Evolutionary conservation across 108 stramenopile species (phyloP).

Genomic region (Cylindrotheca closterium): DNA sequence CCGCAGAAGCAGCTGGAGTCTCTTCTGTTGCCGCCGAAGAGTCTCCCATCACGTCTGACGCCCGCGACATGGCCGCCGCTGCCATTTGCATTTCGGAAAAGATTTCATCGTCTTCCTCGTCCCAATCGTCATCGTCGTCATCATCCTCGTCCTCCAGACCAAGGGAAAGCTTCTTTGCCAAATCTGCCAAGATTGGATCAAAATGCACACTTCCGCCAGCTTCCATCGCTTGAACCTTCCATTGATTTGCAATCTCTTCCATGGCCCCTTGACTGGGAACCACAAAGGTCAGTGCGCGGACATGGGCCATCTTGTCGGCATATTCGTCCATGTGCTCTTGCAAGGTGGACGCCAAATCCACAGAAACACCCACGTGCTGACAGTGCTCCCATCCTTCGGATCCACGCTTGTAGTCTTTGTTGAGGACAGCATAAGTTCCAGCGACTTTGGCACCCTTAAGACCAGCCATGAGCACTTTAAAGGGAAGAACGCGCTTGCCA

Average conservation of each 20-base stretch:
- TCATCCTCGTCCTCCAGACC: slow-evolving; percentile 72
- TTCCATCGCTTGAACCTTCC: slow-evolving; percentile 56
- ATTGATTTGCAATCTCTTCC: slow-evolving; percentile 69
- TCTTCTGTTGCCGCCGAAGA: neutral
- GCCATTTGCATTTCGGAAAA: slow-evolving; percentile 46
- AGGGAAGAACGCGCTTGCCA: slow-evolving; percentile 69
- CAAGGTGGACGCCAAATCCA: slow-evolving; percentile 47
- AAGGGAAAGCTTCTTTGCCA: slow-evolving; percentile 13
- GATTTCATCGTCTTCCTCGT: slow-evolving; percentile 67
- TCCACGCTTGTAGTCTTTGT: slow-evolving; percentile 59
- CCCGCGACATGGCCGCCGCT: slow-evolving; percentile 36
- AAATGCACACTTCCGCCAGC: slow-evolving; percentile 40
- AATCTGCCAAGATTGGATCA: slow-evolving; percentile 27
- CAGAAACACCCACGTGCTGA: slow-evolving; percentile 61
- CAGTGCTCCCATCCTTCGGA: slow-evolving; percentile 66
- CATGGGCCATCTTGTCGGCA: slow-evolving; percentile 45
- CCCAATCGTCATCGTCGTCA: slow-evolving; percentile 77
- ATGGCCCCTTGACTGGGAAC: slow-evolving; percentile 74
- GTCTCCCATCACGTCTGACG: neutral
- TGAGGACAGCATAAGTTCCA: slow-evolving; percentile 75
- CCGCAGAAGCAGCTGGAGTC: neutral
- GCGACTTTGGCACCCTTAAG: slow-evolving; percentile 60
- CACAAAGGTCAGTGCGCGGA: slow-evolving; percentile 72
- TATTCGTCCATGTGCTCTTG: slow-evolving; percentile 18
- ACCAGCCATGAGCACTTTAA: slow-evolving; percentile 54